Conservation (phyloP, 139 green algal genomes). For the Picochlorum sp. region DNA sequence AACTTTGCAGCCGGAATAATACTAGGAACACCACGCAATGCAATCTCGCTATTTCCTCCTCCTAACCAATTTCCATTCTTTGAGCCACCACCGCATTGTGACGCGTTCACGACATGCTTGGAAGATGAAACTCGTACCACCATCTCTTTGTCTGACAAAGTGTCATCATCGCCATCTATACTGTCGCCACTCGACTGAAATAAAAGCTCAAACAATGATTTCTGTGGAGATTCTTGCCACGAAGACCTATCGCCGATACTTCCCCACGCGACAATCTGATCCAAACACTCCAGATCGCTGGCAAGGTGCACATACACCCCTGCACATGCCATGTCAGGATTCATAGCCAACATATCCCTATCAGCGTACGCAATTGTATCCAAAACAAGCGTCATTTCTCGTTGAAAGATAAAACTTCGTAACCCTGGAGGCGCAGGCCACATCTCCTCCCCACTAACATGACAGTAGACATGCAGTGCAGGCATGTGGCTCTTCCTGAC, state of each 20-base stretch:
- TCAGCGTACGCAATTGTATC: slow-evolving; percentile 71
- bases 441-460: slow-evolving; percentile 74
- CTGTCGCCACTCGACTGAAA: too few relatives aligned
- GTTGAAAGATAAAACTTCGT: slow-evolving; percentile 82
- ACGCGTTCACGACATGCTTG: background rate
- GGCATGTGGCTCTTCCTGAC: slow-evolving; percentile 3
- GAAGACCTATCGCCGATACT: slow-evolving; percentile 39
- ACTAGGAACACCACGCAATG: background rate
- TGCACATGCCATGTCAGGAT: slow-evolving; percentile 35
- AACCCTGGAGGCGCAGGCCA: slow-evolving; percentile 75
- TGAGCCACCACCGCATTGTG: too few relatives aligned
- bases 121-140: too few relatives aligned
- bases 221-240: slow-evolving; percentile 28
- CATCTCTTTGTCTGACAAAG: too few relatives aligned
- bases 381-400: slow-evolving; percentile 85
- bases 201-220: background rate
- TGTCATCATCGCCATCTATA: too few relatives aligned
- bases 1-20: background rate
- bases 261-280: slow-evolving; percentile 61
- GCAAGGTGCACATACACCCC: slow-evolving; percentile 71
- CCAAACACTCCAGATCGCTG: slow-evolving; percentile 40
- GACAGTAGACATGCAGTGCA: slow-evolving; percentile 76
- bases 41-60: background rate
- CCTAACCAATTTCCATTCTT: background rate
- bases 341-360: slow-evolving; percentile 33